Conservation (phyloP, 2,329 filamentous ascomycete genomes). For the Phymatotrichopsis omnivora region DNA sequence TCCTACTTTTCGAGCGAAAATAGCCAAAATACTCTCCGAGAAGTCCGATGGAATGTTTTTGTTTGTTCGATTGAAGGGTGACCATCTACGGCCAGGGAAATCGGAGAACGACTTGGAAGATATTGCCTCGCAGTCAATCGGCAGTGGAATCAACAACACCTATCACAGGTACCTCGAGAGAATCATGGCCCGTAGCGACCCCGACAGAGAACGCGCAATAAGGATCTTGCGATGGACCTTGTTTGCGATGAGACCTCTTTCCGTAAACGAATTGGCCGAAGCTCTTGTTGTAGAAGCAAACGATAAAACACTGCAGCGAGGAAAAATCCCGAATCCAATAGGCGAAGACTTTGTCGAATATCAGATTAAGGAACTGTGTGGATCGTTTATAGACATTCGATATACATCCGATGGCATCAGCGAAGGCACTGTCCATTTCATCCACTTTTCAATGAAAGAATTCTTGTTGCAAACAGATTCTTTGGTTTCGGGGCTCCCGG, state of each 20-base stretch:
- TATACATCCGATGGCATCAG: conserved; percentile 2
- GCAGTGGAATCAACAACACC: conserved; percentile 14
- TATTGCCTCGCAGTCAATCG: conserved; percentile 12
- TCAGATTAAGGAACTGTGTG: conserved; percentile 18
- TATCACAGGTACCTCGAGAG: conserved; percentile 18
- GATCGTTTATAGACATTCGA: conserved; percentile 13
- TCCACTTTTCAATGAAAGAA: conserved; percentile 25
- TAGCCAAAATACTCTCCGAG: not conserved
- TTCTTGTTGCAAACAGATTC: too few relatives aligned
- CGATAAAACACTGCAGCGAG: conserved; percentile 4
- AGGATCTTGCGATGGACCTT: conserved; percentile 23
- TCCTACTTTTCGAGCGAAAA: not conserved
- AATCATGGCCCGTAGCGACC: conserved; percentile 13
- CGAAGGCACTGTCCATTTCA: conserved; percentile 19
- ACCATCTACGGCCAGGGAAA: conserved; percentile 16
- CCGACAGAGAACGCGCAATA: conserved; percentile 10
- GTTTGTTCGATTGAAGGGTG: conserved; percentile 14
- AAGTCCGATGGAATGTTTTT: conserved; percentile 23
- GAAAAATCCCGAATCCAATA: conserved; percentile 7
- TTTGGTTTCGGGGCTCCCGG: too few relatives aligned
- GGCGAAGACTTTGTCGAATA: conserved; percentile 2
- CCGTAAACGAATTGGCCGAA: conserved; percentile 19
- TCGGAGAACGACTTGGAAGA: conserved; percentile 5
- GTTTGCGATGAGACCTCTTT: conserved; percentile 21
- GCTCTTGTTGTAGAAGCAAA: conserved; percentile 12